Evolutionary conservation across 78 protist genomes (phyloP).

Genomic region (slime mould (Dictyostelium discoideum)): dicty_2.7 NC_007089.4:133501-134000

Average conservation of each 20-base stretch:
- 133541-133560: background rate
- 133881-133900: background rate
- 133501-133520: background rate
- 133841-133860: conserved; percentile 31
- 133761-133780: conserved; percentile 53
- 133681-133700: conserved; percentile 77
- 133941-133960: conserved; percentile 15
- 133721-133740: conserved; percentile 15
- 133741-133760: conserved; percentile 57
- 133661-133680: conserved; percentile 78
- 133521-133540: background rate
- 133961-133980: conserved; percentile 30
- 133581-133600: conserved; percentile 72
- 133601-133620: conserved; percentile 72
- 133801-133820: conserved; percentile 35
- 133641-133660: conserved; percentile 62
- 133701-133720: conserved; percentile 34
- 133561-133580: conserved; percentile 28
- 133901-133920: background rate
- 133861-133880: background rate
- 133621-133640: conserved; percentile 65
- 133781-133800: conserved; percentile 69
- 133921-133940: background rate
- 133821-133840: conserved; percentile 34
- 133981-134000: conserved; percentile 46